Percentiles rank a stretch among this genome's conserved stretches.
Evolutionary conservation across 305 asterid species (phyloP).

Genomic region (Withania somnifera): DNA sequence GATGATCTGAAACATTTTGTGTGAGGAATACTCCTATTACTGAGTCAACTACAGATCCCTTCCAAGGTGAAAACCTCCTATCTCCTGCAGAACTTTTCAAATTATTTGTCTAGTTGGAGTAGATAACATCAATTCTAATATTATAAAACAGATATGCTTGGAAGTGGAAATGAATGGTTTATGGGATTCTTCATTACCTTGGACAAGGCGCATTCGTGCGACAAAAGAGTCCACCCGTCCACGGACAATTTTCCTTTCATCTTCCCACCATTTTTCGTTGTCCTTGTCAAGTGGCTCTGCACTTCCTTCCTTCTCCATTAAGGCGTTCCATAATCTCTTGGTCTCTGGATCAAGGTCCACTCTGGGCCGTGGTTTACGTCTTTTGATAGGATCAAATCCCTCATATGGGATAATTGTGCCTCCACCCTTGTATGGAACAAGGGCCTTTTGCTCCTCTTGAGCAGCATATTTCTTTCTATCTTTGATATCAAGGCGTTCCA

Average conservation of each 20-base stretch:
- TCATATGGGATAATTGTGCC: constrained; percentile 51
- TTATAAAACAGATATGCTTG: neutral
- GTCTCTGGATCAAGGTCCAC: constrained; percentile 96
- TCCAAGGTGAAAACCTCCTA: constrained; percentile 90
- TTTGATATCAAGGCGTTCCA: constrained; percentile 38
- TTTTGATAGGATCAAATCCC: constrained; percentile 43
- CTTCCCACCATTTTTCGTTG: constrained; percentile 82
- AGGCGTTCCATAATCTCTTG: constrained; percentile 71
- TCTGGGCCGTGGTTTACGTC: constrained; percentile 56
- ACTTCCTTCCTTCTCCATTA: constrained; percentile 69
- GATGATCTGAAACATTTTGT: constrained; percentile 94
- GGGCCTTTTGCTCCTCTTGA: constrained; percentile 33
- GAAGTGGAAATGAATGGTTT: neutral
- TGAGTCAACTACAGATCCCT: constrained; percentile 96
- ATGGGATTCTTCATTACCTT: constrained; percentile 42
- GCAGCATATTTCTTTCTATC: constrained; percentile 18
- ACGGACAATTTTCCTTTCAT: constrained; percentile 57
- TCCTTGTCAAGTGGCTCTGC: constrained; percentile 36
- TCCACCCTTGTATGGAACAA: constrained; percentile 60
- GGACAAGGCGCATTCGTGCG: constrained; percentile 91
- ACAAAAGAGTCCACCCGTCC: constrained; percentile 88
- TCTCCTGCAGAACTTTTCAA: constrained; percentile 47
- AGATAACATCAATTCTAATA: neutral
- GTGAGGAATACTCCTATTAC: constrained; percentile 95
- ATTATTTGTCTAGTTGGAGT: constrained; percentile 1